Conservation (phyloP, 352 stramenopile species). For the Thraustochytrium striatum region DNA sequence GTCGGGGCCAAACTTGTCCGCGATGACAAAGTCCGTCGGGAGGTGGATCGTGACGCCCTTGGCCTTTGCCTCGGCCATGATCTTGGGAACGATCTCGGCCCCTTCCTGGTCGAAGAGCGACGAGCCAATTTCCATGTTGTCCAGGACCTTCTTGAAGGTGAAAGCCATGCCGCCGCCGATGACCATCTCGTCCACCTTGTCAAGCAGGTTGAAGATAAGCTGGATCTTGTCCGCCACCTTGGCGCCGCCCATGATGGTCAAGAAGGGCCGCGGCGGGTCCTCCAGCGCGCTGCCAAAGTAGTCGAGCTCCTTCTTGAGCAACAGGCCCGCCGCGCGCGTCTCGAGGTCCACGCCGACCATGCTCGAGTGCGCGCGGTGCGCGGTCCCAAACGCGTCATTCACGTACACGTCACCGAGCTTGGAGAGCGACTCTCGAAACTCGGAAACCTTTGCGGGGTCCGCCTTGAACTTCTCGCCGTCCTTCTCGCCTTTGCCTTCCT, state of each 20-base stretch:
- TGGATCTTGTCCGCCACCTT: constrained; percentile 99
- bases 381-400: constrained; percentile 98
- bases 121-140: constrained; percentile 87
- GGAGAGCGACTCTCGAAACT: constrained; percentile 71
- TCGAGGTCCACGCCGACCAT: constrained; percentile 90
- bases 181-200: constrained; percentile 97
- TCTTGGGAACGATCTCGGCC: constrained; percentile 75
- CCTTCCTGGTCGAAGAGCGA: constrained; percentile 86
- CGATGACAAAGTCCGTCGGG: constrained; percentile 93
- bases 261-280: constrained; percentile 86
- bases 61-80: constrained; percentile 93
- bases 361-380: constrained; percentile 94
- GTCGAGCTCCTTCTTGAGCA: constrained; percentile 98
- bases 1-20: constrained; percentile 93
- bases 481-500: constrained; percentile 84
- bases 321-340: constrained; percentile 82
- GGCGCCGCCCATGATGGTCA: constrained; percentile 95
- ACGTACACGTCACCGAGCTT: constrained; percentile 94
- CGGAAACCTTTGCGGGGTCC: constrained; percentile 78
- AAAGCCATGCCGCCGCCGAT: constrained; percentile 99
- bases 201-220: constrained; percentile 97
- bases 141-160: constrained; percentile 98
- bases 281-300: constrained; percentile 99
- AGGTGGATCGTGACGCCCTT: constrained; percentile 96
- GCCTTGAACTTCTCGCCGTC: constrained; percentile 87